Conservation (phyloP, 1,284 basidiomycete species). For the Ustilago esculenta region DNA sequence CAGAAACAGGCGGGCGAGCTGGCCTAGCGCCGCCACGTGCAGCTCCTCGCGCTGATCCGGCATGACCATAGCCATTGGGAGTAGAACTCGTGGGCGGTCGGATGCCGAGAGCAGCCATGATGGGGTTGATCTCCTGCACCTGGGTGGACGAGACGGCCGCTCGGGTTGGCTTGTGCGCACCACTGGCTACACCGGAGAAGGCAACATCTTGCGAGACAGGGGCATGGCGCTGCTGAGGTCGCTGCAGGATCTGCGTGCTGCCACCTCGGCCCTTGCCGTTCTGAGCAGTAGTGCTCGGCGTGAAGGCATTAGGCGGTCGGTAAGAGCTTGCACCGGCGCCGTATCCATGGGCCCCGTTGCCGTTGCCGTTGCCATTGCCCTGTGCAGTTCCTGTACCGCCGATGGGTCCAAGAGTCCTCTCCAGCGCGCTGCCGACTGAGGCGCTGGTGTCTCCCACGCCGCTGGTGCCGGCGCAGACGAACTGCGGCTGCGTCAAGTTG, state of each 20-base stretch:
- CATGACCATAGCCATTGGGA: slow-evolving; percentile 12
- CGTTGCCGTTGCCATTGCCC: slow-evolving; percentile 29
- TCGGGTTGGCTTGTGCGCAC: slow-evolving; percentile 34
- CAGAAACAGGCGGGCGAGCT: slow-evolving; percentile 3
- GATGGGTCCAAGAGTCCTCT: slow-evolving; percentile 50
- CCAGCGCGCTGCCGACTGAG: slow-evolving; percentile 43
- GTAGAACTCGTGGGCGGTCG: slow-evolving; percentile 19
- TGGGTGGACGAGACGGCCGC: slow-evolving; percentile 16
- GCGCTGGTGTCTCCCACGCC: slow-evolving; percentile 35
- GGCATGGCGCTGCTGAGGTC: slow-evolving; percentile 36
- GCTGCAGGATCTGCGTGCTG: slow-evolving; percentile 41
- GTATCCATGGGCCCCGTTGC: slow-evolving; percentile 31
- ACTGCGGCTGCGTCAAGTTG: slow-evolving; percentile 63
- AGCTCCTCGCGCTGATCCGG: slow-evolving; percentile 11
- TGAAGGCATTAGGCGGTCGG: slow-evolving; percentile 46
- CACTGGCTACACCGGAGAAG: slow-evolving; percentile 50
- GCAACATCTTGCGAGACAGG: slow-evolving; percentile 41
- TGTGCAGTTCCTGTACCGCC: slow-evolving; percentile 29
- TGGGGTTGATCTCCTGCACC: slow-evolving; percentile 42
- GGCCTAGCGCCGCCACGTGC: slow-evolving; percentile 34
- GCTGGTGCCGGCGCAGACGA: slow-evolving; percentile 44
- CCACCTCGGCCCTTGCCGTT: slow-evolving; percentile 21
- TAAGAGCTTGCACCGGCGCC: slow-evolving; percentile 19
- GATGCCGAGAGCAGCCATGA: slow-evolving; percentile 50
- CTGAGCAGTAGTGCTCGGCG: slow-evolving; percentile 23